Conservation (phyloP, 169 alveolate species). For the Perkinsus chesapeaki region DNA sequence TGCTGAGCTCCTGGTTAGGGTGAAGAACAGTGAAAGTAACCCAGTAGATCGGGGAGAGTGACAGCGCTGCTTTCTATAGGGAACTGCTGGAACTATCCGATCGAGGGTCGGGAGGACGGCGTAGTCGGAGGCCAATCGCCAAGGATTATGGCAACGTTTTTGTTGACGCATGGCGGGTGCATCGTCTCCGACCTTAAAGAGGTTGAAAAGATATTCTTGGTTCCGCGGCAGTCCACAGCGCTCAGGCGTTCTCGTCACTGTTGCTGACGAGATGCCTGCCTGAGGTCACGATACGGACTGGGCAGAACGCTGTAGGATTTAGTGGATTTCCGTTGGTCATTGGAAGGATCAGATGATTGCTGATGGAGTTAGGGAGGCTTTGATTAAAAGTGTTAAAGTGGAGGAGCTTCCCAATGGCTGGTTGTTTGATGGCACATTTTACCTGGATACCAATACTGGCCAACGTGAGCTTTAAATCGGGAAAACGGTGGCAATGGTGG, state of each 20-base stretch:
- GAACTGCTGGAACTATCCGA: background rate
- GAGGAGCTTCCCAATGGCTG: background rate
- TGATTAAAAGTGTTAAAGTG: background rate
- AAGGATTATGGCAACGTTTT: background rate
- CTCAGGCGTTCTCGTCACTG: too few species aligned
- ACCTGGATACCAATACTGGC: background rate
- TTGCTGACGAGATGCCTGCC: too few species aligned
- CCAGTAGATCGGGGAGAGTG: background rate
- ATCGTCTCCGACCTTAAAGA: too few species aligned
- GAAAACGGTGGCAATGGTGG: too few species aligned
- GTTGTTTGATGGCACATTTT: background rate
- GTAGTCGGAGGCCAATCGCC: background rate
- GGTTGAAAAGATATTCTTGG: too few species aligned
- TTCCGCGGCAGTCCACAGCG: too few species aligned
- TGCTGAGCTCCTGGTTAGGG: background rate
- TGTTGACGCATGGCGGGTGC: background rate
- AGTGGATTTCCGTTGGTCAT: background rate
- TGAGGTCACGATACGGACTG: too few species aligned
- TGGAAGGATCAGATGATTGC: background rate
- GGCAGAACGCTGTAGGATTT: too few species aligned
- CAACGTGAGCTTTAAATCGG: background rate
- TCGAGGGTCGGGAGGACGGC: background rate
- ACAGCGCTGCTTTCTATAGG: background rate
- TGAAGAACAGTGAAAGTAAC: background rate
- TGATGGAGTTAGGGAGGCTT: background rate